A percentile compares a stretch with the other conserved stretches of the same genome.
These are phyloP conservation scores for Gleditsia sinensis DNA, from an alignment of 306 rosid species.

Conservation along the genomic window DNA sequence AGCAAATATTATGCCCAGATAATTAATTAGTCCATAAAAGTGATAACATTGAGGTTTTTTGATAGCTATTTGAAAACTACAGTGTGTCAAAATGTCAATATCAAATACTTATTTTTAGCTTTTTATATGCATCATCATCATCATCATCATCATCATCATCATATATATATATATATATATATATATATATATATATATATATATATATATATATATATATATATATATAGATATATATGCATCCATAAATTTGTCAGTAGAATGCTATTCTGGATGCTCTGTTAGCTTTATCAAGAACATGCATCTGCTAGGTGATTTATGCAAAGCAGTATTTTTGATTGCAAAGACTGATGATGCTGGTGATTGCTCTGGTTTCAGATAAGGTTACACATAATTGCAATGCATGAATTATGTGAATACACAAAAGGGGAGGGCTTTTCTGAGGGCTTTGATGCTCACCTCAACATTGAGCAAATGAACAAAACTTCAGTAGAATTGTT, in stretches of 20 bases:
- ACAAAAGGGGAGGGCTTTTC: slow-evolving; percentile 97
- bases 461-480: slow-evolving; percentile 99
- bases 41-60: neutral
- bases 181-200: no score
- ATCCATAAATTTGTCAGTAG: neutral
- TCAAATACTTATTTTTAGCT: neutral
- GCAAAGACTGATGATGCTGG: slow-evolving; percentile 39
- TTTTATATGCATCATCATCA: no score
- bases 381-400: slow-evolving; percentile 88
- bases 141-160: no score
- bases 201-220: no score
- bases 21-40: slow-evolving; percentile 9
- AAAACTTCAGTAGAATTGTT: slow-evolving; percentile 96
- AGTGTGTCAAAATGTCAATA: slow-evolving; percentile 9
- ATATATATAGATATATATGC: no score
- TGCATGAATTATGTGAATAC: slow-evolving; percentile 97
- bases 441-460: slow-evolving; percentile 99
- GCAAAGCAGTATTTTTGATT: slow-evolving; percentile 31
- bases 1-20: neutral
- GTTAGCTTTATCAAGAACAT: neutral
- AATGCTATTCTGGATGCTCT: neutral
- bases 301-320: slow-evolving; percentile 29
- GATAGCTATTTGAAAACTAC: neutral
- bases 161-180: no score
- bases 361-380: slow-evolving; percentile 64